Evolutionary conservation across 148 eudicot genomes (phyloP).

Genomic region (Vaccinium darrowii): DNA sequence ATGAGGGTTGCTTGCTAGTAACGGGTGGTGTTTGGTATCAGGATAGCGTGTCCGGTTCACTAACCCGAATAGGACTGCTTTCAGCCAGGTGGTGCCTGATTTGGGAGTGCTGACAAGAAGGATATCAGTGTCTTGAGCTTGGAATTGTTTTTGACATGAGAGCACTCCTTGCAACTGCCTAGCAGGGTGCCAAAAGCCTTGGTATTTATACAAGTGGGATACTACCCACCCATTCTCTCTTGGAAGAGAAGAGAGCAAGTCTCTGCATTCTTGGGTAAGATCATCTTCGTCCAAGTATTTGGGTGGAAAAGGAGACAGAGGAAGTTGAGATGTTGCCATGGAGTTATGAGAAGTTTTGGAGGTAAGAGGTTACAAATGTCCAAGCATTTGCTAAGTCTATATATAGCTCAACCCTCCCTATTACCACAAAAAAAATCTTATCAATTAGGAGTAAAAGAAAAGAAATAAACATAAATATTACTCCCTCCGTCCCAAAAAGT

Average conservation of each 20-base stretch:
- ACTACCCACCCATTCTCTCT: conserved; percentile 31
- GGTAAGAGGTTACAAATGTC: background rate
- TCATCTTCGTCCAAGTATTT: conserved; percentile 28
- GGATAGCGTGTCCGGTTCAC: conserved; percentile 14
- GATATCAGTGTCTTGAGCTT: conserved; percentile 14
- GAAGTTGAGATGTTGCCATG: conserved; percentile 8
- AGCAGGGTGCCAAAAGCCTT: conserved; percentile 17
- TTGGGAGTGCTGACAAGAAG: conserved; percentile 19
- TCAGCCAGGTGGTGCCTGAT: conserved; percentile 27
- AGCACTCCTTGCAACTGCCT: conserved; percentile 10
- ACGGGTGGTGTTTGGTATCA: conserved; percentile 11
- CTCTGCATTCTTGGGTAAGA: conserved; percentile 26
- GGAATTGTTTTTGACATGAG: conserved; percentile 16
- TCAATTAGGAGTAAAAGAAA: no score
- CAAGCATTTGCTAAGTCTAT: background rate
- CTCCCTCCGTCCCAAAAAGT: no score
- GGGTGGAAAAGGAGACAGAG: background rate
- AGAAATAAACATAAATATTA: background rate
- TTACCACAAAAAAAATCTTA: no score
- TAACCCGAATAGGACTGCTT: conserved; percentile 19
- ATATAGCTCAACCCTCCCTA: background rate
- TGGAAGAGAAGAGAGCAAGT: conserved; percentile 33
- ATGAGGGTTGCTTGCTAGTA: conserved; percentile 8
- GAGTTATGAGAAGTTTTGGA: conserved; percentile 2
- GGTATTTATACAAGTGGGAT: conserved; percentile 13